Base-by-base conservation (phyloP, 768 basidiomycete genomes). In the Tremella mesenterica region DNA sequence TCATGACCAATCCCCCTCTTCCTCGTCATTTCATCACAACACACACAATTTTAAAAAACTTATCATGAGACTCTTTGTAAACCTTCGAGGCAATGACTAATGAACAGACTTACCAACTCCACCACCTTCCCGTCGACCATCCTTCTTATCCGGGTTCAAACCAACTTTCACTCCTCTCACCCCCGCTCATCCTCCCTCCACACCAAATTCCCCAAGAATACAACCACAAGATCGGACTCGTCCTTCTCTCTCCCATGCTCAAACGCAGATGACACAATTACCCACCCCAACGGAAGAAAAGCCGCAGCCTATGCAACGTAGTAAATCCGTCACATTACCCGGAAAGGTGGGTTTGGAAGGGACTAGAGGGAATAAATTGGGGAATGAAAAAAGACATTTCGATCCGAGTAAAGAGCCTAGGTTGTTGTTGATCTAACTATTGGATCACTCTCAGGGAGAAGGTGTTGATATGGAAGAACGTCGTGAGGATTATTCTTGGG, bases 361-460 rank as follows among this genome's bases (percentile, higher is more conserved):
- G n/a, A 23, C n/a, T 16, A n/a, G n/a, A n/a, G 23, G 38, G n/a
- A n/a, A n/a, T 23, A 41, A 41, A 41, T 23, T 41, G 8, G 38
- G 23, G 4, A 41, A 5, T 5, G 61, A 45, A 21, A 59, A 54
- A 33, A 51, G 56, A 29, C 64, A 65, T 54, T 65, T 62, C 39
- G 64, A 65, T 51, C 64, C 64, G 16, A 58, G 54, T 5, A 53
- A 58, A 44, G 64, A 65, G 48, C 64, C 64, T 1, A 65, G 61
- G 48, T 31, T 65, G n/a, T 38, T 65, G 12, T 18, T 41, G 38
- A n/a, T 41, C 14, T 41, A 41, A 23, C 5, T 5, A n/a, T n/a
- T n/a, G n/a, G n/a, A n/a, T n/a, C n/a, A n/a, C n/a, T n/a, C n/a
- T n/a, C n/a, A n/a, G n/a, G n/a, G n/a, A n/a, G n/a, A n/a, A n/a